Base-by-base conservation (phyloP, 805 yeast genomes). In the Teunomyces stri region DNA sequence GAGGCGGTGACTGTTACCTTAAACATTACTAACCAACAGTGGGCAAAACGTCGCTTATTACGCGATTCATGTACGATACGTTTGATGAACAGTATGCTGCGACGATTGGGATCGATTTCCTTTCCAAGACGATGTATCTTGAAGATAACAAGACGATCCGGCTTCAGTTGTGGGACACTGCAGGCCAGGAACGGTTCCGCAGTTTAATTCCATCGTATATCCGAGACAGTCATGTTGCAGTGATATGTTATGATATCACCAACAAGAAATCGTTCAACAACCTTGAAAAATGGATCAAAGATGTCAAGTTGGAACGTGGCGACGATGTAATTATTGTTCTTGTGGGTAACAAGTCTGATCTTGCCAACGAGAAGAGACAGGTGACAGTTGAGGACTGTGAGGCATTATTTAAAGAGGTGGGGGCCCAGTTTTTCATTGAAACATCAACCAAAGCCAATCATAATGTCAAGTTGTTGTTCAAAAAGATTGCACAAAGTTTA, bases 1-100 rank as follows among this genome's bases (percentile, higher is more conserved):
- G 27, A 25, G 27, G 27, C 27, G 27, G 10, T 9, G 15, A 18
- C 16, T 25, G 21, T 20, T 28, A 5, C 27, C 15, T 7, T 2
- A 10, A 20, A 27, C 27, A 9, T 27, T 49, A 53, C 56, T 53
- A 53, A 53, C 56, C 6, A 18, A 9, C 44, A 67, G 98, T 92
- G 35, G 99, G 99, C 36, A 92, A 92, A 65, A 92, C 99, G 4
- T 92, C 98, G 2, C 78, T 92, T 51, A 89, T 92, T 56, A 91
- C 98, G n/a, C 76, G 98, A 54, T 92, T 94, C 72, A 92, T 92
- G 98, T 92, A 92, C 65, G 98, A 94, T 64, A 87, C 96, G 15
- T 92, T 92, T 66, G 97, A 92, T 66, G 92, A 94, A 33, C 96
- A 91, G 63, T 94, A 94, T 64, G 89, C 89, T 0, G 98, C 99